These are phyloP conservation scores for Didymella pinodella DNA, from an alignment of 2,329 filamentous ascomycete genomes.

Conservation along the genomic window DNA sequence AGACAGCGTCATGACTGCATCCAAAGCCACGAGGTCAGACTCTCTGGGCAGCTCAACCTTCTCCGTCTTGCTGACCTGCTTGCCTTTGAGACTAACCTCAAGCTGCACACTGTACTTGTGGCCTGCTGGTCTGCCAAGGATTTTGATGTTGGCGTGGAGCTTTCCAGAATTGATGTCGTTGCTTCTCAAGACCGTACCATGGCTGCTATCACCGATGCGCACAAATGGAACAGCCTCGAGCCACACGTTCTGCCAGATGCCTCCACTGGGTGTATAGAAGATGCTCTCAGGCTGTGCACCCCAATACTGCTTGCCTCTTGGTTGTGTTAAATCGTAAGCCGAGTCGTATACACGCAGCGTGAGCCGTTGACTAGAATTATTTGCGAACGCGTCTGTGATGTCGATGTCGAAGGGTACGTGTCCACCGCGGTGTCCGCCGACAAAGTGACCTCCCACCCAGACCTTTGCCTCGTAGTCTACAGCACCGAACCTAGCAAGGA, in stretches of 20 bases:
- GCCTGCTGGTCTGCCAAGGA: constrained; percentile 60
- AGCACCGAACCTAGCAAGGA: constrained; percentile 66
- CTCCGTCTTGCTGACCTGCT: constrained; percentile 56
- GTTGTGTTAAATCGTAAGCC: constrained; percentile 69
- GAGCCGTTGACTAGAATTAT: constrained; percentile 45
- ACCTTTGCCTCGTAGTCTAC: constrained; percentile 68
- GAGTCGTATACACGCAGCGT: constrained; percentile 70
- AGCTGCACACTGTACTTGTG: constrained; percentile 61
- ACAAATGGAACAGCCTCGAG: constrained; percentile 63
- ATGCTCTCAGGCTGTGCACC: constrained; percentile 67
- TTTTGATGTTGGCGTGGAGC: constrained; percentile 60
- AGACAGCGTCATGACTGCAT: constrained; percentile 60
- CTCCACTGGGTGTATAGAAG: constrained; percentile 66
- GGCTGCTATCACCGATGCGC: constrained; percentile 63
- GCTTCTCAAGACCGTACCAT: constrained; percentile 65
- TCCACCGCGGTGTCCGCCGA: constrained; percentile 65
- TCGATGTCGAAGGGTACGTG: constrained; percentile 67
- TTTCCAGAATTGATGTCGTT: constrained; percentile 62
- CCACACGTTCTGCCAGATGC: constrained; percentile 67
- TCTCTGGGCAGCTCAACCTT: constrained; percentile 59
- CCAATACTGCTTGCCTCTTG: constrained; percentile 74
- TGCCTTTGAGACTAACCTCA: constrained; percentile 61
- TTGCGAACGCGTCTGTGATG: constrained; percentile 58
- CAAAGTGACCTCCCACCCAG: constrained; percentile 63
- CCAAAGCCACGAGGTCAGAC: constrained; percentile 58